Conservation (phyloP, 495 filamentous ascomycete species). For the Xylaria acuta region DNA sequence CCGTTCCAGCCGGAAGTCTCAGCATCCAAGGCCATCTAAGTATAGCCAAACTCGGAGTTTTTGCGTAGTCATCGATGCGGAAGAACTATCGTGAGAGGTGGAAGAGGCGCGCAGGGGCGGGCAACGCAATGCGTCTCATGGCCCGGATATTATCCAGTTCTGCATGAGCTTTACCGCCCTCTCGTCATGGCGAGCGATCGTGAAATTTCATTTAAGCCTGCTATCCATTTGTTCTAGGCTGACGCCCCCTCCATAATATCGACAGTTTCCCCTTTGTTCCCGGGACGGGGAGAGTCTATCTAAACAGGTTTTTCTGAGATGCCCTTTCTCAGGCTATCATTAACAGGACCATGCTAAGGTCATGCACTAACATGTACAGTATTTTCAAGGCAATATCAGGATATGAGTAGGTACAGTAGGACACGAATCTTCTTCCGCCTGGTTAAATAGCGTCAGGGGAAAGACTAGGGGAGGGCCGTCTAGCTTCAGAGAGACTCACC, state of each 20-base stretch:
- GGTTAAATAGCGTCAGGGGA: neutral
- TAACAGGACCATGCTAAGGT: neutral
- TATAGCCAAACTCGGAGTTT: neutral
- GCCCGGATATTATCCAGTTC: conserved; percentile 16
- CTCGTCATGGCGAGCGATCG: neutral
- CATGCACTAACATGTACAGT: neutral
- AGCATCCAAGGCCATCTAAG: neutral
- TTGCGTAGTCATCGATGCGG: neutral
- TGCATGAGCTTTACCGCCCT: neutral
- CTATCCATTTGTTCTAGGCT: neutral
- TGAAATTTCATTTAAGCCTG: neutral
- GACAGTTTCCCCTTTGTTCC: neutral
- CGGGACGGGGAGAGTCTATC: neutral
- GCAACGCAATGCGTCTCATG: conserved; percentile 18
- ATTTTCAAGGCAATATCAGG: neutral
- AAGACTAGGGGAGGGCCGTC: no score
- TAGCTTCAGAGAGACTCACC: neutral
- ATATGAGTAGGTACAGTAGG: neutral
- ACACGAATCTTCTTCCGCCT: neutral
- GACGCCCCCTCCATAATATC: conserved; percentile 1
- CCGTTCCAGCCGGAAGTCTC: neutral
- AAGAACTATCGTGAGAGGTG: neutral
- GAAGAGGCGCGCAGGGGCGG: conserved; percentile 3
- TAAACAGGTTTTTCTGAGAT: conserved; percentile 11
- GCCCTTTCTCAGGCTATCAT: neutral